Conservation (phyloP, 208 protist species). For the Trypanosomatidae sp. region DNA sequence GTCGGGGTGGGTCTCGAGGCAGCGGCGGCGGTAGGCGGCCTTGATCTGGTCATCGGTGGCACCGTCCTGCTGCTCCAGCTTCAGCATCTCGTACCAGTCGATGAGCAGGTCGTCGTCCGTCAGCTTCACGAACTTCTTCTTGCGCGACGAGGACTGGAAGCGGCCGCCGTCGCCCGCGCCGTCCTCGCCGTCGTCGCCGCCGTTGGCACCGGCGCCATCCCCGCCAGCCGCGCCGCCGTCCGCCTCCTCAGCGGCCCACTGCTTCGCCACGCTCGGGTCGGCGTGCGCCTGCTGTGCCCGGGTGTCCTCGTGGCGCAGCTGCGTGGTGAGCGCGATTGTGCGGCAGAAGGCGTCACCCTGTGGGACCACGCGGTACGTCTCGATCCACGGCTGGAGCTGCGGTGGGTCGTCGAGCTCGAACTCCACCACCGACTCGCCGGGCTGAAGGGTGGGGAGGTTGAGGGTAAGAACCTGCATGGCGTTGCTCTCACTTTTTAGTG, state of each 20-base stretch:
- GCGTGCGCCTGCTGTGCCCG: slow-evolving; percentile 41
- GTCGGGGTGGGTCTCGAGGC: slow-evolving; percentile 96
- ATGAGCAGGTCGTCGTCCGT: slow-evolving; percentile 74
- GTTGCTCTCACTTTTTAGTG: no score
- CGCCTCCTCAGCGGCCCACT: slow-evolving; percentile 30
- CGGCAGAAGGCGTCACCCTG: slow-evolving; percentile 54
- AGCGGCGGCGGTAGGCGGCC: slow-evolving; percentile 90
- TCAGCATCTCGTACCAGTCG: slow-evolving; percentile 89
- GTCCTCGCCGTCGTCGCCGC: slow-evolving; percentile 28
- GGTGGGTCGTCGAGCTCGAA: slow-evolving; percentile 14
- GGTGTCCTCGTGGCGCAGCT: slow-evolving; percentile 42
- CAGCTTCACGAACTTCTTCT: slow-evolving; percentile 79
- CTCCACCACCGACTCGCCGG: slow-evolving; percentile 16
- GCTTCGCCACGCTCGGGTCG: slow-evolving; percentile 42
- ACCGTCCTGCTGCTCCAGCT: slow-evolving; percentile 54
- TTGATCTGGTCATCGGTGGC: slow-evolving; percentile 76
- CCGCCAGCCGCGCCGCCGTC: slow-evolving; percentile 23
- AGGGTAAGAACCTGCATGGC: no score
- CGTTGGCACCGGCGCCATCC: slow-evolving; percentile 20
- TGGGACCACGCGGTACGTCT: slow-evolving; percentile 26
- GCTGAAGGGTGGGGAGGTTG: slow-evolving; percentile 28
- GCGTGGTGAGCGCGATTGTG: slow-evolving; percentile 34
- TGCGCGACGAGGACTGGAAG: slow-evolving; percentile 42
- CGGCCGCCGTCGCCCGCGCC: slow-evolving; percentile 33
- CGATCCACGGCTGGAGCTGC: slow-evolving; percentile 27